phyloP scores from a whole-genome alignment of 331 rosid genomes.

The Prunus yedoensis region DNA sequence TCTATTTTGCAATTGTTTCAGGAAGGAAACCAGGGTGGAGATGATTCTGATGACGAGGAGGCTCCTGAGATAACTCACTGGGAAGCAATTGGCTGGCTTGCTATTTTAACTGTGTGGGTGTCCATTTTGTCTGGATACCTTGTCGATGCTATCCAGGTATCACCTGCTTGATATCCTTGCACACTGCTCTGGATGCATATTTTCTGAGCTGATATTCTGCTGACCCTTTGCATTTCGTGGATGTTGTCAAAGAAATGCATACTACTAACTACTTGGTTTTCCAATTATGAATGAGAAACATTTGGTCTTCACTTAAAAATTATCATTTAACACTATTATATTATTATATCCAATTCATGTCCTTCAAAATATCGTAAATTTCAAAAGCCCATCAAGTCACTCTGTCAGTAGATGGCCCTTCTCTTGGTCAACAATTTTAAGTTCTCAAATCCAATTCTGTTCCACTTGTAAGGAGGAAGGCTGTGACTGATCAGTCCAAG shows the following conservation, averaged over 20 bases:
- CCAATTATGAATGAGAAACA: background rate
- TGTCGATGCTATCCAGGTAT: slow-evolving; percentile 53
- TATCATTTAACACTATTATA: background rate
- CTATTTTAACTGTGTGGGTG: slow-evolving; percentile 47
- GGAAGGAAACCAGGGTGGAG: slow-evolving; percentile 22
- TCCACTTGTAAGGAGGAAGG: background rate
- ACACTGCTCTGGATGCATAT: slow-evolving; percentile 6
- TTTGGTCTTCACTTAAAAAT: background rate
- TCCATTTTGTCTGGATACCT: slow-evolving; percentile 51
- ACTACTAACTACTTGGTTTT: background rate
- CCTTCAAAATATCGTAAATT: background rate
- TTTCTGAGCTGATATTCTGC: background rate
- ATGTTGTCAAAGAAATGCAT: background rate
- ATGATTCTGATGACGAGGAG: slow-evolving; percentile 34
- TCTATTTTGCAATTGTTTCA: slow-evolving; percentile 5
- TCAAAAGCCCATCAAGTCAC: background rate
- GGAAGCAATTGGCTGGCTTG: slow-evolving; percentile 57
- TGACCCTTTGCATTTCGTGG: background rate
- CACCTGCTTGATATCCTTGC: background rate
- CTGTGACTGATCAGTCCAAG: background rate
- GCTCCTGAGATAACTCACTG: slow-evolving; percentile 40
- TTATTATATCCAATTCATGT: background rate
- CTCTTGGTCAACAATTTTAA: background rate
- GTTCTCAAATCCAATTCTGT: background rate
- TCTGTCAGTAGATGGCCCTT: background rate